Evolutionary conservation across 805 yeast genomes (phyloP), one percentile per base, ranked within the genome.

Genomic region (Pichia insulana): DNA sequence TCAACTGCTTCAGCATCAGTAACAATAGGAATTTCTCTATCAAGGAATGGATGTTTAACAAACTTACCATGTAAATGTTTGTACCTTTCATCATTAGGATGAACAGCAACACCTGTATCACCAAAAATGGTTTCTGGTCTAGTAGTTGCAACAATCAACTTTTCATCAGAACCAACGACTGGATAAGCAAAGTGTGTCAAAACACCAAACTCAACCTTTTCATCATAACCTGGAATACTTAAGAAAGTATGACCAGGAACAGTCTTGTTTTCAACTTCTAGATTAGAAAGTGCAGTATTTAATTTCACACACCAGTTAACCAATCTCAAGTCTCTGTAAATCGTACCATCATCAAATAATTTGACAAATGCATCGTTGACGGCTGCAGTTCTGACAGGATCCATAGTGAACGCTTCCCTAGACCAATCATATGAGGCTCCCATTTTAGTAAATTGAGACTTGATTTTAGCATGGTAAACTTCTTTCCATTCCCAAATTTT

Each of bases 401-500:
- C 83, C 59, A 92, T 70, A 34, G 98, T 89, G 71, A 92, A 92
- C 10, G 87, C 95, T 68, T 92, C 98, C 61, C 90, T 80, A 30
- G 74, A 61, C 97, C 97, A 92, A 62, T 89, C 97, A 57, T 88
- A 92, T 16, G 98, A 92, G 22, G 97, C 96, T 63, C 98, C 98
- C 60, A 92, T 73, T 49, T 78, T 78, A 63, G 78, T 70, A 59
- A 90, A 77, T 69, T 92, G 98, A 51, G 71, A 61, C 69, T 84
- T 85, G 64, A 92, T 92, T 56, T 83, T 82, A 43, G 63, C 64
- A 55, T 92, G 97, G 68, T 92, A 92, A 47, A 83, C 88, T 49
- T 88, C 94, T 63, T 92, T 92, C 98, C 98, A 92, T 54, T 87
- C 95, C 97, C 97, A 92, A 26, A 92, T 96, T 60, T 83, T 81